Base-by-base conservation (phyloP, 148 eudicot species). In the Vaccinium corymbosum region DNA sequence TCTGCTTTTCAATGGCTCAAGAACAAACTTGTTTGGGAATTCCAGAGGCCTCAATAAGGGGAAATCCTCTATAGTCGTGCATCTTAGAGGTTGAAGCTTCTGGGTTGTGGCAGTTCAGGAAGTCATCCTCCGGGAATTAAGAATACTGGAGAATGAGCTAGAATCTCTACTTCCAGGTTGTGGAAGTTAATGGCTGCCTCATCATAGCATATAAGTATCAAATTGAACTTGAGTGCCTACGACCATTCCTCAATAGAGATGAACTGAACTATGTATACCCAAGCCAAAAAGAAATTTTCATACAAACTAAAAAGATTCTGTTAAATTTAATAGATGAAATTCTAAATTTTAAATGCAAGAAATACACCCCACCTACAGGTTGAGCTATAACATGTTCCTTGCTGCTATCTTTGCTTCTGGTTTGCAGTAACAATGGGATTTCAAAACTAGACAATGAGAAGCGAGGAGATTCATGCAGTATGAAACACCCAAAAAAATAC, bases 101-200 rank as follows among this genome's bases (percentile, higher is more conserved):
- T 11, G 35, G 72, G 15, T 12, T 66, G 72, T 71, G 42, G 75
- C 75, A 71, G 75, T 15, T 32, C 46, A 32, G 46, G 20, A 9
- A 32, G 72, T 29, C 46, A 71, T 71, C 15, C 75, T 32, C 14
- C 16, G 4, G 3, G 75, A 71, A 46, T 35, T 32, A 1, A 4
- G 48, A 71, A 29, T 71, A 59, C n/a, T 71, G 48, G 19, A 32
- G 75, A 46, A 71, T 71, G 75, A 32, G 75, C 48, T 71, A 71
- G 48, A 46, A 29, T 71, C 12, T 72, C 78, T 74, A 19, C 48
- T 42, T 35, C 48, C 27, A 74, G n/a, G 52, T 74, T 42, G 78
- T 74, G n/a, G 48, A 46, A 46, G 51, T 19, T 74, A 17, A 74
- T 25, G 25, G 72, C 35, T 25, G 48, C 76, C 76, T 72, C 76